Evolutionary conservation across 331 rosid genomes (phyloP).

Genomic region (Arachis monticola): DNA sequence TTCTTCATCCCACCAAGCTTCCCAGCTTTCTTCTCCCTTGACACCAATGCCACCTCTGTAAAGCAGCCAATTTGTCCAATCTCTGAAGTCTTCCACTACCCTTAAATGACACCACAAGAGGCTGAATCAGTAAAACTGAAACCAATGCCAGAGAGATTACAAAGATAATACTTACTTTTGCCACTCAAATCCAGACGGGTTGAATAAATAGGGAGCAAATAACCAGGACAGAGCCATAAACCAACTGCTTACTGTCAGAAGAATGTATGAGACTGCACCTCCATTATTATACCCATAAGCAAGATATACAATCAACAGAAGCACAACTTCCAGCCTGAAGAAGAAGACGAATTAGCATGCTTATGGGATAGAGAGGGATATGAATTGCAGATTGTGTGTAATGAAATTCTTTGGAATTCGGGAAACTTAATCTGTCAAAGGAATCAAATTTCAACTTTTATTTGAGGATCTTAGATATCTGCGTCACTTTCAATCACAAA

Average conservation of each 20-base stretch:
- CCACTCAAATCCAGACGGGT: conserved; percentile 99
- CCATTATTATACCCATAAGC: conserved; percentile 85
- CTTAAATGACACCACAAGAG: conserved; percentile 49
- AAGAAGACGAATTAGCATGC: conserved; percentile 24
- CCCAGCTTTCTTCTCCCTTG: conserved; percentile 99
- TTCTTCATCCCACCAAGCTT: conserved; percentile 99
- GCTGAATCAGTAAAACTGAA: conserved; percentile 28
- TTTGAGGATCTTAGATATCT: background rate
- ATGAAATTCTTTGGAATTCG: background rate
- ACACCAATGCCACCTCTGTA: conserved; percentile 98
- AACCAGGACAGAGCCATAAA: conserved; percentile 98
- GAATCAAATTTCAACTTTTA: background rate
- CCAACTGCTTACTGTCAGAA: conserved; percentile 92
- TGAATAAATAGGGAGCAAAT: conserved; percentile 94
- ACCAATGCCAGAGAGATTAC: background rate
- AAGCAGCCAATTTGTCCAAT: conserved; percentile 99
- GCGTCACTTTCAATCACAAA: background rate
- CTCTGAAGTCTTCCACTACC: conserved; percentile 88
- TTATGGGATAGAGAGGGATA: background rate
- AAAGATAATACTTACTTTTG: conserved; percentile 73
- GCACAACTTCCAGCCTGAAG: conserved; percentile 91
- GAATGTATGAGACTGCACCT: conserved; percentile 68
- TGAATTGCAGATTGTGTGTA: background rate
- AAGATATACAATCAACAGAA: conserved; percentile 76
- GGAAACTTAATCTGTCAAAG: conserved; percentile 1